These are phyloP conservation scores for Microbotryum violaceum DNA, from an alignment of 1,284 basidiomycete genomes.

Conservation along the genomic window DNA sequence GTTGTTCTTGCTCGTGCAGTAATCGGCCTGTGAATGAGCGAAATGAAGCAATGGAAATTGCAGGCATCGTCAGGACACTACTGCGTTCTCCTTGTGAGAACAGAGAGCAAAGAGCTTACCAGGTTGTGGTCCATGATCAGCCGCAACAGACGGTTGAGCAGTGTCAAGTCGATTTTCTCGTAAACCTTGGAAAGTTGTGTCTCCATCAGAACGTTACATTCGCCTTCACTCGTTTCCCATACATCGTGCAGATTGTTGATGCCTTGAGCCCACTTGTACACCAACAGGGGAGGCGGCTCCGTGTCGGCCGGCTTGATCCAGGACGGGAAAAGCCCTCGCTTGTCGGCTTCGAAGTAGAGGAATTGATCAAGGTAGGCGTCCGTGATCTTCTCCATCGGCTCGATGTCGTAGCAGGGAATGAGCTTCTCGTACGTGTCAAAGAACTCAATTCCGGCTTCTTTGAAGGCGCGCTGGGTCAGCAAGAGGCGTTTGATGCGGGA, in stretches of 20 bases:
- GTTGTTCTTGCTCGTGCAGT: constrained; percentile 97
- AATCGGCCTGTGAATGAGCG: constrained; percentile 56
- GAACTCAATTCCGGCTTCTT: constrained; percentile 80
- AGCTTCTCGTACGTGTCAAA: constrained; percentile 70
- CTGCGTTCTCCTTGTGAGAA: not conserved
- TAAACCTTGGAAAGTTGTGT: constrained; percentile 91
- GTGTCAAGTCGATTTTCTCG: constrained; percentile 92
- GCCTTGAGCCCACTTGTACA: constrained; percentile 95
- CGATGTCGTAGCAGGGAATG: constrained; percentile 95
- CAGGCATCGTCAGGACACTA: no score
- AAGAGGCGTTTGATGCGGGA: constrained; percentile 94
- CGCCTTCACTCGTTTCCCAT: constrained; percentile 93
- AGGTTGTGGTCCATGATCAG: constrained; percentile 94
- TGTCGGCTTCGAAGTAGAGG: constrained; percentile 66
- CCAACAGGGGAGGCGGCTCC: constrained; percentile 87
- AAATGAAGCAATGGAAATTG: not conserved
- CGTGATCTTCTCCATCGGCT: constrained; percentile 96
- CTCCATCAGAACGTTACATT: constrained; percentile 96
- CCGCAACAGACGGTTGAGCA: constrained; percentile 84
- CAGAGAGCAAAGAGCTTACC: constrained; percentile 25
- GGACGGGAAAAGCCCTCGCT: constrained; percentile 88
- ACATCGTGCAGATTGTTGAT: constrained; percentile 89
- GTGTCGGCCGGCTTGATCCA: constrained; percentile 98
- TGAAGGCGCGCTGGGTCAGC: constrained; percentile 92
- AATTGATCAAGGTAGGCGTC: constrained; percentile 68